phyloP scores from a whole-genome alignment of 2,329 filamentous ascomycete genomes.

The Botrytis tulipae region DNA sequence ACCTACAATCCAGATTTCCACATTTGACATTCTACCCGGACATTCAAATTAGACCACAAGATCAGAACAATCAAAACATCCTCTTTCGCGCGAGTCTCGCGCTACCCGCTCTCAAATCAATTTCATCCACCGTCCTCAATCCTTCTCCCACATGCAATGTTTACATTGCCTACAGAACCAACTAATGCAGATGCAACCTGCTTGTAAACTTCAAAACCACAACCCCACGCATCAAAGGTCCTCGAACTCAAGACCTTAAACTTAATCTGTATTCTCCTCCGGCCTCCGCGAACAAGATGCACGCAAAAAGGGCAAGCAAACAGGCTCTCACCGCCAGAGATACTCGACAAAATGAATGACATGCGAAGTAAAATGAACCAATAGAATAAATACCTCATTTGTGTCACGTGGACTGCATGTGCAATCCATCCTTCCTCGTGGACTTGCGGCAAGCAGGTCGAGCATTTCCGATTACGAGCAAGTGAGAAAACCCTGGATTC shows the following conservation, averaged over 20 bases:
- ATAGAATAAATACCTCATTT: conserved; percentile 23
- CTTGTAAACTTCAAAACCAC: background rate
- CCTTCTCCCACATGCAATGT: background rate
- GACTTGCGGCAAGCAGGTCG: background rate
- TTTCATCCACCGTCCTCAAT: background rate
- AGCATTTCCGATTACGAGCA: background rate
- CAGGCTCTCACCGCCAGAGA: conserved; percentile 11
- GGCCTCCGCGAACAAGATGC: background rate
- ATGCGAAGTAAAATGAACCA: background rate
- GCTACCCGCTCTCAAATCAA: conserved; percentile 6
- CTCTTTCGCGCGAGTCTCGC: background rate
- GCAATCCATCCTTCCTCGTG: background rate
- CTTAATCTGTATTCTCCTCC: background rate
- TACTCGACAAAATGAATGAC: background rate
- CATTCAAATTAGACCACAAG: background rate
- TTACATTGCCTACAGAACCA: background rate
- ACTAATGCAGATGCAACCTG: conserved; percentile 15
- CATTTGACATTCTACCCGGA: background rate
- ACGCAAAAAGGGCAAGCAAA: background rate
- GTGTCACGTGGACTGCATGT: conserved; percentile 8
- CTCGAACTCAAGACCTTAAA: background rate
- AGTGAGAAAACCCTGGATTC: background rate
- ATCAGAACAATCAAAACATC: background rate
- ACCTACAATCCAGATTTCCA: background rate
- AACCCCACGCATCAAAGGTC: background rate